Base-by-base conservation (phyloP, 176 grass and related monocot genomes). In the Aegilops longissima region DNA sequence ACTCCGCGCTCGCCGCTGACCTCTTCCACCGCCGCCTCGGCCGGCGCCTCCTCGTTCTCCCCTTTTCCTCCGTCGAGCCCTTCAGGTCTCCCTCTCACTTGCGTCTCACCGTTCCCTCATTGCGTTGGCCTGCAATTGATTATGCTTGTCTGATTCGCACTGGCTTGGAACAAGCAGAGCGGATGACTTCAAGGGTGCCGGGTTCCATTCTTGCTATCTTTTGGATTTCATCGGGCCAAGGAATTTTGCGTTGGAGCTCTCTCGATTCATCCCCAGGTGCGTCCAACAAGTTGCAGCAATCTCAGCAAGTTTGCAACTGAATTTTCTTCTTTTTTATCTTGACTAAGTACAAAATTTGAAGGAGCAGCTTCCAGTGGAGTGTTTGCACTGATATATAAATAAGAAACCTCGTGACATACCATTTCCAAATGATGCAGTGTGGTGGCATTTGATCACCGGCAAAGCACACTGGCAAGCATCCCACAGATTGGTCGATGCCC, bases 161-260 rank as follows among this genome's bases (percentile, higher is more conserved):
- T 23, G 81, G 35, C 17, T 84, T 73, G 76, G 6, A 73, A 34
- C 49, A 38, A 59, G n/a, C 36, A 95, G 95, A 87, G 80, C 63
- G 0, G 88, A 83, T n/a, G 97, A 98, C 38, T 96, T 98, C 61
- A 34, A 84, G 66, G 51, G 13, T 31, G 81, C 73, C 6, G 90
- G 73, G 8, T 89, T 96, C 64, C 85, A 87, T 40, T 91, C 82
- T 16, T 98, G 94, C 88, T 96, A 98, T 71, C 94, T 98, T 47
- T 71, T 98, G 34, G 92, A 98, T 94, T 96, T 98, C 62, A 39
- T 96, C 4, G 97, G 97, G 38, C 97, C 97, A 9, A 82, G 91
- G 0, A 82, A 78, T 33, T 94, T 98, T 17, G 85, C 94, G 17
- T 59, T 94, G 21, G 90, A 98, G 42, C 78, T 98, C 36, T 72